Conservation (phyloP, 2,329 filamentous ascomycete species). For the Cladosporium austrohemisphaericum region DNA sequence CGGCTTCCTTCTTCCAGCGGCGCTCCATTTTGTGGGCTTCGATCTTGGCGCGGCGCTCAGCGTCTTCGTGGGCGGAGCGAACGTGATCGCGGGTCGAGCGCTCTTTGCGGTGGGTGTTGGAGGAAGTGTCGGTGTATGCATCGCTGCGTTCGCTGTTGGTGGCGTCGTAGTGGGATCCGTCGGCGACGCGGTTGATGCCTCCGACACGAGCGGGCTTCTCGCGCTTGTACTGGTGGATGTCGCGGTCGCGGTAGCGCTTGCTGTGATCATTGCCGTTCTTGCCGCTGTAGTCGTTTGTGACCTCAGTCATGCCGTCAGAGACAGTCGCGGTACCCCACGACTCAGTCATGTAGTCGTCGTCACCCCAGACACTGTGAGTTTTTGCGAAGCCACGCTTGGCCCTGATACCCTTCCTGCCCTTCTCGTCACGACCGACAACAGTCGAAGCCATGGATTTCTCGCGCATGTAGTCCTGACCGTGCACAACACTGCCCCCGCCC, state of each 20-base stretch:
- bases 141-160: constrained; percentile 59
- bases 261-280: constrained; percentile 33
- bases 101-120: constrained; percentile 27
- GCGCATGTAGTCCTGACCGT: constrained; percentile 55
- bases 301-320: constrained; percentile 31
- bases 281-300: constrained; percentile 25
- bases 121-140: constrained; percentile 44
- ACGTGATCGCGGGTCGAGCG: constrained; percentile 12
- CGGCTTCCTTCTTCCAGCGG: constrained; percentile 39
- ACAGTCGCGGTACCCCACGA: constrained; percentile 28
- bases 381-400: constrained; percentile 39
- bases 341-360: constrained; percentile 42
- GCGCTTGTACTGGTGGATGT: constrained; percentile 78
- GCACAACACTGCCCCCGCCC: constrained; percentile 76
- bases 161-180: constrained; percentile 77
- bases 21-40: constrained; percentile 38
- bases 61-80: constrained; percentile 31
- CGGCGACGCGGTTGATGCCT: constrained; percentile 77
- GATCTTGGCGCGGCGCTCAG: constrained; percentile 34
- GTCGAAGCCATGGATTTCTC: constrained; percentile 33
- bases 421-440: constrained; percentile 45
- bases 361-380: constrained; percentile 41
- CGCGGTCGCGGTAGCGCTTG: constrained; percentile 54
- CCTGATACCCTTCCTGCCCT: constrained; percentile 37
- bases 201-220: constrained; percentile 85